Evolutionary conservation across 2,329 filamentous ascomycete genomes (phyloP), one percentile per base, ranked within the genome.

Genomic region (Aspergillus hiratsukae): DNA sequence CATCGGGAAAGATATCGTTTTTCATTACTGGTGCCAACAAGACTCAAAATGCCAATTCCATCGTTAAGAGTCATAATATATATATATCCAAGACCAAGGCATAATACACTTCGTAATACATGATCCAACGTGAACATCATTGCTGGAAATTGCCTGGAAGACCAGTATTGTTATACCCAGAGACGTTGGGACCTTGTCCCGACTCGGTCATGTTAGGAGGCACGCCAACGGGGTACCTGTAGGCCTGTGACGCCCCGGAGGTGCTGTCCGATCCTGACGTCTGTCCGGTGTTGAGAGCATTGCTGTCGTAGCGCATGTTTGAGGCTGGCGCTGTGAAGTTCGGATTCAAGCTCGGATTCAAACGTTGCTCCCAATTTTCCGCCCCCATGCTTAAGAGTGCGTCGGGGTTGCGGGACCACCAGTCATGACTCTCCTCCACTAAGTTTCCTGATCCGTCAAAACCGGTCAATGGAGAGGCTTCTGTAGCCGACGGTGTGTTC

Each of bases 351-450:
- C 59, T 51, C 6, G 64, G 50, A 51, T 59, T 62, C 70, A 70
- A 73, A 40, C 60, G 58, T 28, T 66, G 68, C 21, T 60, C 64
- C 85, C 85, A 88, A 54, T 85, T 86, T 27, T 82, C 85, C 60
- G 88, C 83, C 1, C 85, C 85, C 3, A 81, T 69, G 0, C 82
- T 84, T 37, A 37, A 37, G 3, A 88, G 72, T 51, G 82, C 81
- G 19, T 77, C 80, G 63, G 88, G 84, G 64, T 89, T 86, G 37
- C 80, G 75, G 53, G 85, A 77, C 78, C 84, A 86, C 83, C 82
- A 86, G 62, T 87, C 82, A 58, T 87, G 83, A 49, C 81, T 83
- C 51, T 87, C 84, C 48, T 83, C 79, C 3, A 87, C 78, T 4
- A 88, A 70, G 48, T 82, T 81, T 37, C 87, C 83, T 1, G 86